phyloP scores from a whole-genome alignment of 192 early-diverging fungal species.

The Lunasporangiospora selenospora region DNA sequence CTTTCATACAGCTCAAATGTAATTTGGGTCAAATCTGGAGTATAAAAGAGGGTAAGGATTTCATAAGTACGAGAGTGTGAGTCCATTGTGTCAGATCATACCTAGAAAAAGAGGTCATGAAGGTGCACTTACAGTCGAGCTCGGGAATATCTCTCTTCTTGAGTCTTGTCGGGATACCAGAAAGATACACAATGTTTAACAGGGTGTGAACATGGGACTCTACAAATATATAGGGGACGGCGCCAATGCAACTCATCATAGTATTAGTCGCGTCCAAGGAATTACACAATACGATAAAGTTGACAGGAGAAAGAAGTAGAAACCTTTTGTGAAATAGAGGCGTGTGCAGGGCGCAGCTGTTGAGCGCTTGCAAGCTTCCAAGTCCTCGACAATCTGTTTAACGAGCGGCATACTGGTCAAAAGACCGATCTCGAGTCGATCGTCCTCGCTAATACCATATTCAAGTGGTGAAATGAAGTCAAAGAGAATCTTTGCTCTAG shows the following conservation, averaged over 20 bases:
- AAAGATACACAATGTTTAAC: constrained; percentile 90
- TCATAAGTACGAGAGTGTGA: not conserved
- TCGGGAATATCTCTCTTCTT: constrained; percentile 75
- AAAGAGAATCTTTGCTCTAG: constrained; percentile 85
- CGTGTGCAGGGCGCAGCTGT: constrained; percentile 65
- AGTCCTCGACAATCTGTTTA: constrained; percentile 78
- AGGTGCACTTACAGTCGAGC: constrained; percentile 79
- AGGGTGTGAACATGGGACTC: constrained; percentile 93
- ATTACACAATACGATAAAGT: too few species aligned
- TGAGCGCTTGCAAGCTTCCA: constrained; percentile 64
- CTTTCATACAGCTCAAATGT: constrained; percentile 97
- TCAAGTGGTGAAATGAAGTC: constrained; percentile 94
- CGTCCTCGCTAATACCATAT: constrained; percentile 85
- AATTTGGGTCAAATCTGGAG: constrained; percentile 94
- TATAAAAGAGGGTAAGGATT: not conserved
- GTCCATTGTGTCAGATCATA: not conserved
- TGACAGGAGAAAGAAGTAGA: not conserved
- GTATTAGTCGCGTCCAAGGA: too few species aligned
- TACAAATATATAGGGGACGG: constrained; percentile 10
- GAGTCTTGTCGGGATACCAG: constrained; percentile 79
- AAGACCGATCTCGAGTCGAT: constrained; percentile 88
- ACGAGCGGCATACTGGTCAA: constrained; percentile 80
- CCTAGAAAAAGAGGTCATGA: not conserved
- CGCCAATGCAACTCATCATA: not conserved
- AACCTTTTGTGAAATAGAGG: constrained; percentile 95